Evolutionary conservation across 768 basidiomycete species (phyloP).

Genomic region (Boletus subparvulus): DNA sequence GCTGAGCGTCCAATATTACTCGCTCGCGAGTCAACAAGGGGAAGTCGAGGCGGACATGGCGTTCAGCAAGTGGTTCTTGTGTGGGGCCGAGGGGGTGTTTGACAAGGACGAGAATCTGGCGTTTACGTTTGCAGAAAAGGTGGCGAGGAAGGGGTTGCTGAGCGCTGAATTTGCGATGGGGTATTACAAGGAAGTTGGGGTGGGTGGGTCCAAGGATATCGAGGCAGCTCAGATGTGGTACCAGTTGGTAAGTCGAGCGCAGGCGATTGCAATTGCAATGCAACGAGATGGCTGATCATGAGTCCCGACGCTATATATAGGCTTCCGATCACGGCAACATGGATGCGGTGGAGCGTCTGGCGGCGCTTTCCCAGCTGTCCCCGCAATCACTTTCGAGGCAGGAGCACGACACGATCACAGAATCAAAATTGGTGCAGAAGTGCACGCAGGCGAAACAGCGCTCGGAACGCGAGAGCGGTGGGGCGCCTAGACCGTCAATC

Average conservation of each 20-base stretch:
- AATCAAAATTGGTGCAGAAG: constrained; percentile 76
- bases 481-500: not conserved
- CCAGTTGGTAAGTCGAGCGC: constrained; percentile 48
- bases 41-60: constrained; percentile 97
- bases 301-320: too few relatives aligned
- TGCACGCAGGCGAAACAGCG: constrained; percentile 72
- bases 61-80: constrained; percentile 87
- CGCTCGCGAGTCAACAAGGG: constrained; percentile 76
- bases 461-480: constrained; percentile 32
- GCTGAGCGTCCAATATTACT: constrained; percentile 88
- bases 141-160: constrained; percentile 62
- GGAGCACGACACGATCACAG: constrained; percentile 79
- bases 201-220: constrained; percentile 68
- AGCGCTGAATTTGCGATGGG: constrained; percentile 95
- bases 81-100: too few relatives aligned
- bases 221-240: constrained; percentile 79
- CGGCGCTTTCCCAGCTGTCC: constrained; percentile 59
- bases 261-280: too few relatives aligned
- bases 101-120: too few relatives aligned
- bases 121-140: too few relatives aligned
- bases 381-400: constrained; percentile 71
- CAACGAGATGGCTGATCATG: too few relatives aligned
- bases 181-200: constrained; percentile 91
- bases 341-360: constrained; percentile 27
- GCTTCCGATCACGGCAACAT: constrained; percentile 78